Evolutionary conservation across 106 monocot genomes (phyloP).

Genomic region (Allium sativum): DNA sequence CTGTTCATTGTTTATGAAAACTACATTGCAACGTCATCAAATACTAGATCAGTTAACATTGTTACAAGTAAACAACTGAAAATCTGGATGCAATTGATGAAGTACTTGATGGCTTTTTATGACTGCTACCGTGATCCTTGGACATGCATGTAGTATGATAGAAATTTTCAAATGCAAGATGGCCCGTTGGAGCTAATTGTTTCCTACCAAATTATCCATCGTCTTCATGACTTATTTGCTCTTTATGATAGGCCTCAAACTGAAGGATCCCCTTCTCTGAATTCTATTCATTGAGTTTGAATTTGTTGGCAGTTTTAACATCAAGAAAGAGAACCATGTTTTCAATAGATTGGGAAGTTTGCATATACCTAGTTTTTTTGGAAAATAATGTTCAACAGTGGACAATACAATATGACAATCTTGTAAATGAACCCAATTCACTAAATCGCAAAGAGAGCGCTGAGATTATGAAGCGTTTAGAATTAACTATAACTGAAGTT

Average conservation of each 20-base stretch:
- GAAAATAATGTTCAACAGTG: slow-evolving; percentile 12
- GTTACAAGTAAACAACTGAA: slow-evolving; percentile 42
- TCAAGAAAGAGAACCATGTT: slow-evolving; percentile 50
- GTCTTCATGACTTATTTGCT: slow-evolving; percentile 81
- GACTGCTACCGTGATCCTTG: slow-evolving; percentile 59
- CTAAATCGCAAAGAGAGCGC: slow-evolving; percentile 9
- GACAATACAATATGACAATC: slow-evolving; percentile 2
- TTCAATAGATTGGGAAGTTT: slow-evolving; percentile 69
- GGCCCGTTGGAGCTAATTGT: slow-evolving; percentile 76
- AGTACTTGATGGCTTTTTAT: slow-evolving; percentile 74
- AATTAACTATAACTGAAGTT: not conserved
- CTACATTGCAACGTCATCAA: slow-evolving; percentile 86
- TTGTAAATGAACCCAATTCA: not conserved
- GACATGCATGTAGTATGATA: slow-evolving; percentile 48
- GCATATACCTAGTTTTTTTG: slow-evolving; percentile 18
- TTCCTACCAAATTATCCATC: slow-evolving; percentile 87
- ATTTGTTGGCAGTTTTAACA: slow-evolving; percentile 73
- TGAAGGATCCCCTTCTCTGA: slow-evolving; percentile 92
- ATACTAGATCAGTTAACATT: slow-evolving; percentile 25
- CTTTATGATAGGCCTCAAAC: slow-evolving; percentile 90
- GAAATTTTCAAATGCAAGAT: slow-evolving; percentile 77
- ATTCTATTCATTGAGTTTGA: slow-evolving; percentile 73
- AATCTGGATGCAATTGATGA: slow-evolving; percentile 70
- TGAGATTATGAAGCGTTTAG: slow-evolving; percentile 7
- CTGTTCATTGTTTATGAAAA: too few relatives aligned